Evolutionary conservation across 2,329 filamentous ascomycete genomes (phyloP).

Genomic region (Aspergillus sp.): DNA sequence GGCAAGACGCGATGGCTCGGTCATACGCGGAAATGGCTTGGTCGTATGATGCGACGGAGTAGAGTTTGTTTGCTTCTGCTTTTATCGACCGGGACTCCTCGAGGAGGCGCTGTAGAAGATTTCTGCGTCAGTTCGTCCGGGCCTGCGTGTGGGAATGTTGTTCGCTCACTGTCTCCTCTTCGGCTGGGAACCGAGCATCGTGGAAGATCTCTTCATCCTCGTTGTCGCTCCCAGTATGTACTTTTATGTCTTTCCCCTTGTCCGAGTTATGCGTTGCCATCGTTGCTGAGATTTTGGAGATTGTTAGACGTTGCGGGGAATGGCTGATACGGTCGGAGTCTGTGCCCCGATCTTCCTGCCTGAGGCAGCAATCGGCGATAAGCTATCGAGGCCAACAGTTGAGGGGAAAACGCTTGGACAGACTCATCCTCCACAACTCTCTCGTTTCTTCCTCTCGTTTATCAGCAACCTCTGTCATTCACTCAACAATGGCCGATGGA

Average conservation of each 20-base stretch:
- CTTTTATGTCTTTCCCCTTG: slow-evolving; percentile 1
- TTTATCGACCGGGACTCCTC: slow-evolving; percentile 72
- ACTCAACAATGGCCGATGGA: slow-evolving; percentile 3
- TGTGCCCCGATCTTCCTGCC: background rate
- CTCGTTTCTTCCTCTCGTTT: slow-evolving; percentile 5
- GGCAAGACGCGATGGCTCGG: slow-evolving; percentile 73
- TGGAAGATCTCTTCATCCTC: slow-evolving; percentile 43
- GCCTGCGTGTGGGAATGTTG: background rate
- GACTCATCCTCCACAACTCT: background rate
- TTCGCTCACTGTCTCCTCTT: slow-evolving; percentile 47
- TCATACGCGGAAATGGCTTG: slow-evolving; percentile 82
- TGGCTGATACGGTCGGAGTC: background rate
- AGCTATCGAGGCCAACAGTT: background rate
- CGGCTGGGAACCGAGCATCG: slow-evolving; percentile 45
- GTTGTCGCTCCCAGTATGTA: slow-evolving; percentile 26
- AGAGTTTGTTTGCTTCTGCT: slow-evolving; percentile 74
- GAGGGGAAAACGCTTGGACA: background rate
- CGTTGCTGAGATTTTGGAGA: background rate
- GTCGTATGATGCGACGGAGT: slow-evolving; percentile 68
- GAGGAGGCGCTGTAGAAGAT: slow-evolving; percentile 59
- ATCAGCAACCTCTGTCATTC: background rate
- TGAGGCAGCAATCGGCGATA: background rate
- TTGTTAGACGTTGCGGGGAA: background rate
- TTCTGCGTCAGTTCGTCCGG: slow-evolving; percentile 8
- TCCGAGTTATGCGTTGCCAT: slow-evolving; percentile 15